Evolutionary conservation across 768 basidiomycete species (phyloP), one percentile per base, ranked within the genome.

Genomic region (Rhizopogon roseolus): DNA sequence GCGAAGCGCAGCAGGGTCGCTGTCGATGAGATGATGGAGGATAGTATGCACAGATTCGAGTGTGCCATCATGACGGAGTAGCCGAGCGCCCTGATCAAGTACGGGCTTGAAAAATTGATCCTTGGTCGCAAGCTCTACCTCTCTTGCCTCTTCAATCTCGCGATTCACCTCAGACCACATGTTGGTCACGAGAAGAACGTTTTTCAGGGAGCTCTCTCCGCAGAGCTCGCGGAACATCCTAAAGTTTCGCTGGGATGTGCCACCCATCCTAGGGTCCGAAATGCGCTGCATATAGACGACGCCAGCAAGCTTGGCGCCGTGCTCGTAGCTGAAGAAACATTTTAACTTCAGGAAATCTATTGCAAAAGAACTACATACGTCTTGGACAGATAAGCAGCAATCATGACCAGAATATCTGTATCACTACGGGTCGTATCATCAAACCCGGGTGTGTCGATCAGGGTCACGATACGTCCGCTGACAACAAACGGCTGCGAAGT

Each of bases 371-470:
- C 42, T 7, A 49, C 67, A 54, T 50, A 69, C 67, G 66, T 67
- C 48, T 58, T 69, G 54, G 67, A 66, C n/a, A 68, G 62, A 39
- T 69, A 68, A 1, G 36, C 74, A 55, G 80, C 76, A 50, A 81
- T 80, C 71, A 76, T 74, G 28, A 70, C 73, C 37, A 82, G 66
- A 10, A 82, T 72, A 39, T 78, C 79, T 1, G 75, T 72, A 54
- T 82, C 81, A 55, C 73, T 78, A 41, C 70, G 72, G 11, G 56
- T 17, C 8, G 80, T 78, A 57, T 84, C 81, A 57, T 83, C 81
- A 61, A 84, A 84, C 5, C 82, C 82, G 14, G 82, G 82, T 0
- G 82, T 84, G 62, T 85, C 83, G 40, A 85, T 75, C 29, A 85
- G 64, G 11, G 71, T 76, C 50, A 84, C 65, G 49, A 58, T 62